A percentile compares a stretch with the other conserved stretches of the same genome.
Conservation (phyloP, 805 yeast species). For the Candida railenensis region DNA sequence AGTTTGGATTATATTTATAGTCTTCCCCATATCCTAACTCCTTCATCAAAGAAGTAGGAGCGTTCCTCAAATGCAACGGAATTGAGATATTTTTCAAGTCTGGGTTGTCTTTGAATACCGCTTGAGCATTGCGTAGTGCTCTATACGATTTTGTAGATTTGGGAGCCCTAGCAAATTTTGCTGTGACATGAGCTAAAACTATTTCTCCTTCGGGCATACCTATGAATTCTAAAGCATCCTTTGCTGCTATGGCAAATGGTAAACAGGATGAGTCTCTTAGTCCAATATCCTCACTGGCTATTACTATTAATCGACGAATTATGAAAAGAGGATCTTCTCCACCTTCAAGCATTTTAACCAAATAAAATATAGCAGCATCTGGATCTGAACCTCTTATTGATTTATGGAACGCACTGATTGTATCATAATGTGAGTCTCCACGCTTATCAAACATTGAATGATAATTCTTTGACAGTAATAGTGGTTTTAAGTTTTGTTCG, state of each 20-base stretch:
- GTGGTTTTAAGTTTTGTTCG: slow-evolving; percentile 38
- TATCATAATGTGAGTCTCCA: slow-evolving; percentile 93
- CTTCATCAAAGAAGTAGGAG: slow-evolving; percentile 89
- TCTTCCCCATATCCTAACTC: slow-evolving; percentile 82
- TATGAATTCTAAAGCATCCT: slow-evolving; percentile 81
- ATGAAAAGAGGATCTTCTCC: slow-evolving; percentile 94
- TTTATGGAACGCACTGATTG: slow-evolving; percentile 94
- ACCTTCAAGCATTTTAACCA: slow-evolving; percentile 84
- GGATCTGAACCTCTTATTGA: slow-evolving; percentile 86
- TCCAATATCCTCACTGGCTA: slow-evolving; percentile 95
- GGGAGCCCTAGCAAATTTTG: slow-evolving; percentile 80
- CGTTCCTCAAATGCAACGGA: slow-evolving; percentile 86
- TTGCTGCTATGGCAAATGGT: slow-evolving; percentile 84
- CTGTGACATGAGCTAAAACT: slow-evolving; percentile 87
- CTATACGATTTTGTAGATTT: slow-evolving; percentile 86
- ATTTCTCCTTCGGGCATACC: slow-evolving; percentile 96
- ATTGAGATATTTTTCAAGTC: slow-evolving; percentile 60
- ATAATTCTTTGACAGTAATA: slow-evolving; percentile 42
- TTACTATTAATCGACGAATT: slow-evolving; percentile 87
- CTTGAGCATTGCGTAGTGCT: slow-evolving; percentile 70
- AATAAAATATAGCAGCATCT: slow-evolving; percentile 85
- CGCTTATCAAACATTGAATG: slow-evolving; percentile 72
- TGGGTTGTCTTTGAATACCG: slow-evolving; percentile 55
- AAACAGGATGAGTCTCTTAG: slow-evolving; percentile 76
- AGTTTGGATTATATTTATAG: slow-evolving; percentile 89